A percentile compares a stretch with the other conserved stretches of the same genome.
Evolutionary conservation across 805 yeast genomes (phyloP).

Genomic region (Ogataea salicorniae): DNA sequence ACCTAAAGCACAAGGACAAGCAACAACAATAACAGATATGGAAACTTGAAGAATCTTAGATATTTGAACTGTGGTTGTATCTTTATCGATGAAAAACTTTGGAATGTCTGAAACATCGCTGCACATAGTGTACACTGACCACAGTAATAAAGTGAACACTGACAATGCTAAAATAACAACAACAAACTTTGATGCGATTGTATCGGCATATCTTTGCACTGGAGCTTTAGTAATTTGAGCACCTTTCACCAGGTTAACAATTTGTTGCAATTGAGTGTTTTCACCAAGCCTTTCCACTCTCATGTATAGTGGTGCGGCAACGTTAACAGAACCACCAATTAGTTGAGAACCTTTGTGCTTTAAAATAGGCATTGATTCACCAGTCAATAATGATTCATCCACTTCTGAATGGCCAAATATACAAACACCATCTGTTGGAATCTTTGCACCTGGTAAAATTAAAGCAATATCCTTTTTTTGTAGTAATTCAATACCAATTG

Average conservation of each 20-base stretch:
- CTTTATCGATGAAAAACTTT: slow-evolving; percentile 20
- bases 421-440: slow-evolving; percentile 89
- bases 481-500: slow-evolving; percentile 68
- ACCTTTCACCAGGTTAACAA: slow-evolving; percentile 77
- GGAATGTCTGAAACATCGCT: slow-evolving; percentile 18
- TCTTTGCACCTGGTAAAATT: slow-evolving; percentile 77
- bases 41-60: slow-evolving; percentile 55
- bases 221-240: slow-evolving; percentile 91
- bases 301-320: slow-evolving; percentile 65
- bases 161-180: slow-evolving; percentile 65
- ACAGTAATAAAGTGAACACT: slow-evolving; percentile 55
- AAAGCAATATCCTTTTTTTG: slow-evolving; percentile 75
- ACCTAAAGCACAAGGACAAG: slow-evolving; percentile 87
- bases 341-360: slow-evolving; percentile 59
- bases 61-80: slow-evolving; percentile 15
- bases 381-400: slow-evolving; percentile 88
- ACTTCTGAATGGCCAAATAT: slow-evolving; percentile 74
- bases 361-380: slow-evolving; percentile 76
- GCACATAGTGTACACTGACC: slow-evolving; percentile 41
- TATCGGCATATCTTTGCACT: slow-evolving; percentile 84
- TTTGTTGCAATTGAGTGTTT: slow-evolving; percentile 81
- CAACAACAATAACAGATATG: slow-evolving; percentile 91
- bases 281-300: slow-evolving; percentile 69
- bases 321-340: slow-evolving; percentile 90
- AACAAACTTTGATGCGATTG: slow-evolving; percentile 79